These are phyloP conservation scores for Blyttiomyces sp. DNA, from an alignment of 371 early-diverging fungal species.

Conservation along the genomic window DNA sequence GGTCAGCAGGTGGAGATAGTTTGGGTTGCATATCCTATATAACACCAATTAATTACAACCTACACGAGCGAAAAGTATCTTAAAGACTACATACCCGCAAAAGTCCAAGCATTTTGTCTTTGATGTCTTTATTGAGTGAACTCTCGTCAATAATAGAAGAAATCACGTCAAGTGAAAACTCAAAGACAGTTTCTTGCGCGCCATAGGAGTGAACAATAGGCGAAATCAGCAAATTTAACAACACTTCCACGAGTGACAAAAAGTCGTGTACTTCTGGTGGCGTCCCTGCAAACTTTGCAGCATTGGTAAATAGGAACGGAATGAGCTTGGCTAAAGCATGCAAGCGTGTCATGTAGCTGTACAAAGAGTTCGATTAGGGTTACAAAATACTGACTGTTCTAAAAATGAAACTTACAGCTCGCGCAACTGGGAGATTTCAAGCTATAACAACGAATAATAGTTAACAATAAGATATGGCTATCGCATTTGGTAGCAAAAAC, in stretches of 20 bases:
- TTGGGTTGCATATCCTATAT: slow-evolving; percentile 19
- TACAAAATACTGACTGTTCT: too few relatives aligned
- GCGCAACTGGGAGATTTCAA: too few relatives aligned
- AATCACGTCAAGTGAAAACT: neutral
- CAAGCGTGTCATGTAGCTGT: neutral
- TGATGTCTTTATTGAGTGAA: neutral
- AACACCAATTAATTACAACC: too few relatives aligned
- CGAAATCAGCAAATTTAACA: neutral
- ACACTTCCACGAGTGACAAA: neutral
- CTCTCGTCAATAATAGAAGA: neutral
- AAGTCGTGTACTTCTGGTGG: too few relatives aligned
- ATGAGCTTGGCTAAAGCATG: neutral
- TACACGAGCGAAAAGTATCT: too few relatives aligned
- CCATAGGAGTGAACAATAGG: neutral
- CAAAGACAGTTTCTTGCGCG: neutral
- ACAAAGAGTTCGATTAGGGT: too few relatives aligned
- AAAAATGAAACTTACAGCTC: too few relatives aligned
- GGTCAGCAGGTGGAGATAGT: neutral
- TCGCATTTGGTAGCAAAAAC: too few relatives aligned
- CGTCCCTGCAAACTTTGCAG: too few relatives aligned
- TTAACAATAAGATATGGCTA: too few relatives aligned
- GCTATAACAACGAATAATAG: too few relatives aligned
- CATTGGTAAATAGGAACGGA: neutral
- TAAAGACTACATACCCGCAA: too few relatives aligned
- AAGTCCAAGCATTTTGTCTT: neutral